Conservation (phyloP, 2,329 filamentous ascomycete species). For the Chlorencoelia australis region DNA sequence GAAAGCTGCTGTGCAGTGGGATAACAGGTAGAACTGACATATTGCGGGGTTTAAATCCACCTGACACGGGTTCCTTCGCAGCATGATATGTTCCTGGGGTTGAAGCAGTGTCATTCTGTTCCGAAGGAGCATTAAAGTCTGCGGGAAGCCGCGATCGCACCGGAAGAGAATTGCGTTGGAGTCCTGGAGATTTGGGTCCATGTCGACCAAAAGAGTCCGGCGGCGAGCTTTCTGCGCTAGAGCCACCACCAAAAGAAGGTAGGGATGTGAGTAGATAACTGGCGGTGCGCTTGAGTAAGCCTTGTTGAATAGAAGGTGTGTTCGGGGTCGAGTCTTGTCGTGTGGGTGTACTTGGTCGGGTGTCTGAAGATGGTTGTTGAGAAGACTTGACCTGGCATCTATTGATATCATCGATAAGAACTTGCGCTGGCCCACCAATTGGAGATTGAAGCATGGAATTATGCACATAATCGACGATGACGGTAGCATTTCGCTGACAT, state of each 20-base stretch:
- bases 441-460: constrained; percentile 67
- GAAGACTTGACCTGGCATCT: constrained; percentile 37
- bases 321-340: constrained; percentile 19
- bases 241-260: constrained; percentile 37
- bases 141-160: constrained; percentile 36
- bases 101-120: constrained; percentile 61
- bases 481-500: constrained; percentile 72
- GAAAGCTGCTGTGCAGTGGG: constrained; percentile 72
- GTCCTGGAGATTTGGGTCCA: constrained; percentile 19
- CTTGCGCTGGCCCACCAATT: constrained; percentile 59
- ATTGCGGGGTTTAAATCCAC: constrained; percentile 57
- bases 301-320: constrained; percentile 43
- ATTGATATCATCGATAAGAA: constrained; percentile 64
- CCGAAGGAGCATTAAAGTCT: constrained; percentile 55
- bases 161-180: constrained; percentile 20
- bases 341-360: constrained; percentile 23
- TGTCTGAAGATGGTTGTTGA: constrained; percentile 18
- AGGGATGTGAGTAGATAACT: constrained; percentile 51
- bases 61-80: constrained; percentile 69
- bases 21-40: constrained; percentile 50
- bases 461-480: constrained; percentile 82
- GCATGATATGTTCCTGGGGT: constrained; percentile 63
- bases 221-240: constrained; percentile 22
- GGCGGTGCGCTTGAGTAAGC: constrained; percentile 52
- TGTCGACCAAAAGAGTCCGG: constrained; percentile 14